Percentiles rank a stretch among this genome's conserved stretches.
Conservation (phyloP, 1,284 basidiomycete species). For the Moniliella sp. region DNA sequence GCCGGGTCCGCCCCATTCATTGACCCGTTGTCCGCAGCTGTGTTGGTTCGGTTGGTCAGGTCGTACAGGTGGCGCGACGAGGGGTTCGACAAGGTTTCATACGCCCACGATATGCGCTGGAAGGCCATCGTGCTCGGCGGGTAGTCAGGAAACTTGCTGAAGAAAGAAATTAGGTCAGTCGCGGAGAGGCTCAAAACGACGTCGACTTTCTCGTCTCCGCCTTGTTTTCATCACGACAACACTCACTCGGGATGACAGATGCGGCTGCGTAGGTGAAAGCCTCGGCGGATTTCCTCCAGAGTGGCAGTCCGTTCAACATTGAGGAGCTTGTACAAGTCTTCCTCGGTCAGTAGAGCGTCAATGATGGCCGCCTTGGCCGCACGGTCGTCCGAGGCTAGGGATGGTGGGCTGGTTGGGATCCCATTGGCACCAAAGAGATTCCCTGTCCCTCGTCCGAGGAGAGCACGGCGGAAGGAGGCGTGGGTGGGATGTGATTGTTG, state of each 20-base stretch:
- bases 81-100: constrained; percentile 55
- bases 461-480: no score
- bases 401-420: no score
- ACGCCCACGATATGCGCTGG: constrained; percentile 61
- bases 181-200: no score
- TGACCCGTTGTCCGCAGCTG: no score
- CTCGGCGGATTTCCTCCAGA: constrained; percentile 50
- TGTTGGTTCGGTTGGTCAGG: constrained; percentile 28
- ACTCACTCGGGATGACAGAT: constrained; percentile 69
- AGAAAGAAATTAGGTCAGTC: no score
- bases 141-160: constrained; percentile 58
- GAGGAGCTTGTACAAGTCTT: constrained; percentile 51
- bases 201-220: no score
- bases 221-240: no score
- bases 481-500: no score
- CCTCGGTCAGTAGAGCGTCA: constrained; percentile 13
- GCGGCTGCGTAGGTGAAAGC: constrained; percentile 52
- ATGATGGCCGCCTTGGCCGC: constrained; percentile 9
- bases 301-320: constrained; percentile 42
- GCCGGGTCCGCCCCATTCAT: no score
- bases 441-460: no score
- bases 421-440: no score
- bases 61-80: constrained; percentile 51
- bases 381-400: no score
- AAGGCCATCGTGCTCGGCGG: constrained; percentile 57